Evolutionary conservation across 495 filamentous ascomycete genomes (phyloP), one percentile per base, ranked within the genome.

Genomic region (Pyrenula aspistea): DNA sequence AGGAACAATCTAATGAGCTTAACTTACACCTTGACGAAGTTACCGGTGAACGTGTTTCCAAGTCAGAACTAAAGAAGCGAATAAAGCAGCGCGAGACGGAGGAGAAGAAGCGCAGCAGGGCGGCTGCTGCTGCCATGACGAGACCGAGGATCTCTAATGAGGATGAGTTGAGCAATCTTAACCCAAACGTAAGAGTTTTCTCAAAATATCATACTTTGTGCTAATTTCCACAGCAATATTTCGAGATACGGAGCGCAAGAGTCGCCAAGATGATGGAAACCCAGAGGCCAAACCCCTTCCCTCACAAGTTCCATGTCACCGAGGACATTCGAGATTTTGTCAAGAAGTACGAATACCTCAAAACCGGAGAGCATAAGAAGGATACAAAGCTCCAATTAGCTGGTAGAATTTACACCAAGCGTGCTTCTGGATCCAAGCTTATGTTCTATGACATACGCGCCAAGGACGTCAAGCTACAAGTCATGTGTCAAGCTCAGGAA

Each of bases 271-370:
- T 96, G 56, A 84, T 85, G 66, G 77, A 86, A 68, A 84, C 80
- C 67, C 84, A 90, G 73, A 71, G 83, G 42, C 89, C 89, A 21
- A 86, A 95, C 68, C 90, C 93, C 19, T 96, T 95, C 70, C 94
- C 93, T 10, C 93, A 99, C 83, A 97, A 97, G 79, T 97, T 96
- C 79, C 76, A 90, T 50, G 83, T 88, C 68, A 88, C 83, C 62
- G 85, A 84, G 61, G 85, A 91, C 61, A 75, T 96, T 54, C 71
- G 79, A 59, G 80, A 90, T 51, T 91, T 93, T 71, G 71, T 88
- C 60, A 77, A 84, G 61, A 74, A 89, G 25, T 92, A 88, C 63
- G 77, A 77, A 53, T 68, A 80, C 53, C 83, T 97, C 64, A 84
- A 85, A 74, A 94, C 88, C 61, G 93, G 94, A 67, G 91, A 97